Conservation (phyloP, 129 eudicot genomes). For the Tanacetum coccineum region DNA sequence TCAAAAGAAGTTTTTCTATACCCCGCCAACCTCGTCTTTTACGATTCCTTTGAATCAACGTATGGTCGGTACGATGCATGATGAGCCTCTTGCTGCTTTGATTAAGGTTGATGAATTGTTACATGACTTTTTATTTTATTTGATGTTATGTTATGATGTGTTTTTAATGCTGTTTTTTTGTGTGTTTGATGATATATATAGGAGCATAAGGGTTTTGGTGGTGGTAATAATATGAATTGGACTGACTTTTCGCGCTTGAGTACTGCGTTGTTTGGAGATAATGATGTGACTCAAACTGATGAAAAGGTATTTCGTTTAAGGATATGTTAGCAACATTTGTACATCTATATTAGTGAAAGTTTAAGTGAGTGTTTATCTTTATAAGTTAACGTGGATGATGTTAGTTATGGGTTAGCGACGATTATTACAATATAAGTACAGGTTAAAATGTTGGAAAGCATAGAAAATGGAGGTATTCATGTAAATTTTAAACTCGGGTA, state of each 20-base stretch:
- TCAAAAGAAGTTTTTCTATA: background rate
- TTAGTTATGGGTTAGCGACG: background rate
- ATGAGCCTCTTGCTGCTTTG: constrained; percentile 13
- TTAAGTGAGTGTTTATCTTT: background rate
- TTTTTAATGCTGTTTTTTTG: background rate
- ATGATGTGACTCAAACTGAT: background rate
- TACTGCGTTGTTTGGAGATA: constrained; percentile 8
- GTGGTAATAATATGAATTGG: constrained; percentile 8
- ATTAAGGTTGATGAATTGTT: constrained; percentile 11
- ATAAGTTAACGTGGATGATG: background rate
- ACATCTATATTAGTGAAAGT: too few species aligned
- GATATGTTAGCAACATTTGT: too few species aligned
- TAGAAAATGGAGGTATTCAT: too few species aligned
- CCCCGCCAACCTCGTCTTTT: constrained; percentile 22
- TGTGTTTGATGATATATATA: background rate
- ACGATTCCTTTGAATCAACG: constrained; percentile 17
- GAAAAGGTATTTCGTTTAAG: constrained; percentile 21
- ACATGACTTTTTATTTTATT: too few species aligned
- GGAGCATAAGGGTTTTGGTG: constrained; percentile 32
- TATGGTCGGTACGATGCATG: constrained; percentile 7
- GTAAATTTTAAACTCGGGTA: too few species aligned
- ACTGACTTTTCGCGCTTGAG: constrained; percentile 6
- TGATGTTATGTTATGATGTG: background rate
- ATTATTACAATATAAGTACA: background rate
- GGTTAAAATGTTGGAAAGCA: background rate